Percentiles rank a stretch among this genome's conserved stretches.
phyloP scores from a whole-genome alignment of 495 filamentous ascomycete species.

The Lasiosphaeris hirsuta region DNA sequence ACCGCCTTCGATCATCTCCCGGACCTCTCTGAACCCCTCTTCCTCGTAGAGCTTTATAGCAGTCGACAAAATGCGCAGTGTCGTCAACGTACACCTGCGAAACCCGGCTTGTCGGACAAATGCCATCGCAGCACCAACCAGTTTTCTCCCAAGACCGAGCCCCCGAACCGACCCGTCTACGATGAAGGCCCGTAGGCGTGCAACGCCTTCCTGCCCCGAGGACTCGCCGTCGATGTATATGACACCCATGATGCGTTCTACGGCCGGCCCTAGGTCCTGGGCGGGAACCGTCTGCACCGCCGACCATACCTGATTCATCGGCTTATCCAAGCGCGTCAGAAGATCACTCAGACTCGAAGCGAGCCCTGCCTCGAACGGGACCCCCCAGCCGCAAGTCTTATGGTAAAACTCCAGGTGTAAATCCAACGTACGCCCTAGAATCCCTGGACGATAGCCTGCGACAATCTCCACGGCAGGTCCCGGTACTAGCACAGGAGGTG shows the following conservation, averaged over 20 bases:
- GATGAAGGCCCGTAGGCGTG: slow-evolving; percentile 30
- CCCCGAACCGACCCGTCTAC: slow-evolving; percentile 27
- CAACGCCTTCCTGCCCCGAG: slow-evolving; percentile 8
- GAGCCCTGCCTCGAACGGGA: slow-evolving; percentile 23
- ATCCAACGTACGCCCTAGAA: slow-evolving; percentile 28
- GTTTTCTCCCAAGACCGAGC: slow-evolving; percentile 24
- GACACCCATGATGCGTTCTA: slow-evolving; percentile 25
- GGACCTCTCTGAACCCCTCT: slow-evolving; percentile 19
- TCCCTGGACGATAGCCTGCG: slow-evolving; percentile 31
- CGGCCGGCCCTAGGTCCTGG: neutral
- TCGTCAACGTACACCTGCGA: slow-evolving; percentile 24
- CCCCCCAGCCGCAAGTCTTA: slow-evolving; percentile 20
- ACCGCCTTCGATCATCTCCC: slow-evolving; percentile 10
- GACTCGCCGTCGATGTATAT: slow-evolving; percentile 31
- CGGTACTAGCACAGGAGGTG: neutral
- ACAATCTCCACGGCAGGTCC: slow-evolving; percentile 13
- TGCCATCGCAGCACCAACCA: slow-evolving; percentile 27
- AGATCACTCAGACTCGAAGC: slow-evolving; percentile 12
- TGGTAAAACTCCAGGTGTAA: slow-evolving; percentile 33
- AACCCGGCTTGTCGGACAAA: slow-evolving; percentile 28
- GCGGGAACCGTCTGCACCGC: slow-evolving; percentile 17
- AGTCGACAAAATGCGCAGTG: slow-evolving; percentile 15
- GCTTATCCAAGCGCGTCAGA: slow-evolving; percentile 20
- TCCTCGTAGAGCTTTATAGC: slow-evolving; percentile 28
- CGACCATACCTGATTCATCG: slow-evolving; percentile 26